Percentiles rank a stretch among this genome's conserved stretches.
Conservation (phyloP, 2,329 filamentous ascomycete genomes). For the Basipetospora chlamydospora region DNA sequence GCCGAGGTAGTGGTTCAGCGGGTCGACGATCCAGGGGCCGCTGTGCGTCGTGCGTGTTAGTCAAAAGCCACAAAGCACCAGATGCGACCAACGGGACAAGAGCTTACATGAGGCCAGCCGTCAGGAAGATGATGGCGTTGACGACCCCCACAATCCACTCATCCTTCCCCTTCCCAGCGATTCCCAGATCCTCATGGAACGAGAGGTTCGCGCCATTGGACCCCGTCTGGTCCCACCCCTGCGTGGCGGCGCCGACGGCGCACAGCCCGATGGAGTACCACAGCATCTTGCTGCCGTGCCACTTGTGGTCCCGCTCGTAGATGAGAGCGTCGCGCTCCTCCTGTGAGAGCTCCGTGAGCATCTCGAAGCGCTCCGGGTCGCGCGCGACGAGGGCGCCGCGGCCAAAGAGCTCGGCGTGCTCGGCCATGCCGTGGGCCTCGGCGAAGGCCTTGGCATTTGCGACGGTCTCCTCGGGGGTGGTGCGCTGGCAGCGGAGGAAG, state of each 20-base stretch:
- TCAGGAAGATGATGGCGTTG: conserved; percentile 20
- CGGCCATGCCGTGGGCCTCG: conserved; percentile 28
- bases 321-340: conserved; percentile 20
- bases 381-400: conserved; percentile 23
- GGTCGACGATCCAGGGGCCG: conserved; percentile 20
- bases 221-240: conserved; percentile 52
- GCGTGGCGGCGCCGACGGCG: conserved; percentile 40
- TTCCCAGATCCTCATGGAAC: conserved; percentile 31
- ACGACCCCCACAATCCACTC: conserved; percentile 24
- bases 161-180: conserved; percentile 23
- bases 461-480: not conserved
- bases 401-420: conserved; percentile 28
- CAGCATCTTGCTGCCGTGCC: conserved; percentile 32
- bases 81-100: too few species aligned
- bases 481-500: not conserved
- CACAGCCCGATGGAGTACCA: conserved; percentile 34
- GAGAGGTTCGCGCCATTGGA: conserved; percentile 46
- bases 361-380: conserved; percentile 13
- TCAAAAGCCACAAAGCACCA: too few species aligned
- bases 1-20: conserved; percentile 48
- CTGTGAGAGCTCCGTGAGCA: conserved; percentile 14
- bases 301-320: conserved; percentile 42
- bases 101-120: conserved; percentile 44
- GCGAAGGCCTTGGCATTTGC: conserved; percentile 36
- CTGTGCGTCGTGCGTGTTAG: too few species aligned